phyloP scores from a whole-genome alignment of 257 asterid genomes.

The Solanum arcanum region DNA sequence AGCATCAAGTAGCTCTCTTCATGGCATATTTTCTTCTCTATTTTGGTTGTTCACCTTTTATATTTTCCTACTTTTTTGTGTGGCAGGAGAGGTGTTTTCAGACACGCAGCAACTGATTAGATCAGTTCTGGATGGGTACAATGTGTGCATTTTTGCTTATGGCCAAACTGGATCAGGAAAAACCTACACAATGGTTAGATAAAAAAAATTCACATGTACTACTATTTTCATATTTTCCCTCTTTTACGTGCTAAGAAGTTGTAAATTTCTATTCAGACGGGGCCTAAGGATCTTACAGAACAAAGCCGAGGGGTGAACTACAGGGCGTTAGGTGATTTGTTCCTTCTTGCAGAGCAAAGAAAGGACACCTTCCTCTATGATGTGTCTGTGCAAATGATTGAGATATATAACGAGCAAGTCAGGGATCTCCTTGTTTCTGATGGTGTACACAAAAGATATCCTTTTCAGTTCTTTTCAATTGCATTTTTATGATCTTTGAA shows the following conservation, averaged over 20 bases:
- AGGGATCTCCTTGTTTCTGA: slow-evolving; percentile 76
- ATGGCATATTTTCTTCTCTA: not conserved
- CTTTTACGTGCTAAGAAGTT: slow-evolving; percentile 5
- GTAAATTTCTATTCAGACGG: slow-evolving; percentile 43
- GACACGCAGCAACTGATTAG: slow-evolving; percentile 85
- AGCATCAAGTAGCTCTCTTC: not conserved
- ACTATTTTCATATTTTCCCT: not conserved
- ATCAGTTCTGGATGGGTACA: slow-evolving; percentile 94
- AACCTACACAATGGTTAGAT: slow-evolving; percentile 82
- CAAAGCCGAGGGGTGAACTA: slow-evolving; percentile 75
- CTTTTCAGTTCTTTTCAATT: slow-evolving; percentile 16
- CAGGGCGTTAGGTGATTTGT: slow-evolving; percentile 79
- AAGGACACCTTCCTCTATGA: slow-evolving; percentile 70
- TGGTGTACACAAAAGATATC: slow-evolving; percentile 85
- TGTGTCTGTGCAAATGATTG: slow-evolving; percentile 94
- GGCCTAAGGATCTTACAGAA: slow-evolving; percentile 81
- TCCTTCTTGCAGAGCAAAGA: slow-evolving; percentile 76
- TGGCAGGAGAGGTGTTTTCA: slow-evolving; percentile 78
- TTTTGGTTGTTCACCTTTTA: not conserved
- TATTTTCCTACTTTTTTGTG: slow-evolving; percentile 1
- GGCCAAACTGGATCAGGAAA: slow-evolving; percentile 99
- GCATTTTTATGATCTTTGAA: not conserved
- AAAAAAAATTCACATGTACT: not conserved
- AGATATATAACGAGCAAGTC: slow-evolving; percentile 95
- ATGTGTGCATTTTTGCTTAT: slow-evolving; percentile 93